Evolutionary conservation across 495 filamentous ascomycete genomes (phyloP).

Genomic region (Cudoniella acicularis): DNA sequence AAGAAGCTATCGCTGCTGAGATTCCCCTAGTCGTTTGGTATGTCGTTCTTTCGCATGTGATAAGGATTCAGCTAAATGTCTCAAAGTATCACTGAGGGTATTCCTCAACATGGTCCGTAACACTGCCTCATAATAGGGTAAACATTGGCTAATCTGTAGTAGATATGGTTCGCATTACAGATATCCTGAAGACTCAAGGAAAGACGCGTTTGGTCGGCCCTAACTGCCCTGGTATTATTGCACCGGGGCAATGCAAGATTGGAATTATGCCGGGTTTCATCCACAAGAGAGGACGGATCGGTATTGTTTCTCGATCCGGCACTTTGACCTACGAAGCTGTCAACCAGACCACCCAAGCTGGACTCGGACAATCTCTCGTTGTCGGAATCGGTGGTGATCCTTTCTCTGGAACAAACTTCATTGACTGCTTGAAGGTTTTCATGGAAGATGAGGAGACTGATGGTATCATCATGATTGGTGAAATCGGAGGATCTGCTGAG

Average conservation of each 20-base stretch:
- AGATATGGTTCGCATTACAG: conserved; percentile 99
- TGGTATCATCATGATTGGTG: conserved; percentile 99
- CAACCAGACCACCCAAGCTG: conserved; percentile 97
- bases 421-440: conserved; percentile 97
- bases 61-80: conserved; percentile 16
- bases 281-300: conserved; percentile 97
- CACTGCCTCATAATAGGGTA: neutral
- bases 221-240: conserved; percentile 99
- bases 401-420: conserved; percentile 99
- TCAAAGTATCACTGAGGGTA: conserved; percentile 89
- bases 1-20: conserved; percentile 92
- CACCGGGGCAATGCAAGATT: conserved; percentile 98
- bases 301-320: conserved; percentile 96
- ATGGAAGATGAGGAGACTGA: conserved; percentile 94
- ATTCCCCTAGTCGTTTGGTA: conserved; percentile 89
- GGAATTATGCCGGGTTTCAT: conserved; percentile 99
- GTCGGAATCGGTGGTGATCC: conserved; percentile 98
- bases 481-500: conserved; percentile 96
- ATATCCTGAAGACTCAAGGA: conserved; percentile 94
- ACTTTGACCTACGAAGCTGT: conserved; percentile 99
- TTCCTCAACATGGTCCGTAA: conserved; percentile 84
- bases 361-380: conserved; percentile 95
- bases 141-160: conserved; percentile 10
- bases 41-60: conserved; percentile 26
- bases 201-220: conserved; percentile 96